phyloP scores from a whole-genome alignment of 2,329 filamentous ascomycete genomes.

The Leptographium galeiforme region DNA sequence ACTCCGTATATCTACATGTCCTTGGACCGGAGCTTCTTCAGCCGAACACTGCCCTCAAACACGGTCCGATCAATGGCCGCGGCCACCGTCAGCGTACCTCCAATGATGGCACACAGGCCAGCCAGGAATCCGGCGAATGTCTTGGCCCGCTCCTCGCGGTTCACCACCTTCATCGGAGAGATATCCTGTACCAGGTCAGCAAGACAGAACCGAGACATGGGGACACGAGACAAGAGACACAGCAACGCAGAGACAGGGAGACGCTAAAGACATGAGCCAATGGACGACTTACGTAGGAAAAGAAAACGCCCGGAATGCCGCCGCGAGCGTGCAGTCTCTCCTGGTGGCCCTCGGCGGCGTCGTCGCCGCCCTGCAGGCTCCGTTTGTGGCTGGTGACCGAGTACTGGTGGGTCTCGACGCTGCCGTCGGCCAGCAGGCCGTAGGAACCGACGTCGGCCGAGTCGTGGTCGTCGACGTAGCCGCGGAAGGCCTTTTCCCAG shows the following conservation, averaged over 20 bases:
- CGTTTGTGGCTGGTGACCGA: slow-evolving; percentile 94
- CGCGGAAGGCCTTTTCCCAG: slow-evolving; percentile 52
- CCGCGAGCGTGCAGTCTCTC: slow-evolving; percentile 81
- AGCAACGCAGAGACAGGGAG: slow-evolving; percentile 13
- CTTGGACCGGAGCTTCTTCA: slow-evolving; percentile 74
- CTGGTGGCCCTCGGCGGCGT: slow-evolving; percentile 76
- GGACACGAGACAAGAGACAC: not conserved
- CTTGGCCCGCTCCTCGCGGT: slow-evolving; percentile 81
- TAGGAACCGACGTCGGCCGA: slow-evolving; percentile 54
- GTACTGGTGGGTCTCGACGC: slow-evolving; percentile 96
- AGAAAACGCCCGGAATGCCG: slow-evolving; percentile 95
- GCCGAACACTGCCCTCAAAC: slow-evolving; percentile 72
- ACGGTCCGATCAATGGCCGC: slow-evolving; percentile 83
- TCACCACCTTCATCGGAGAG: slow-evolving; percentile 98
- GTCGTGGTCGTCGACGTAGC: slow-evolving; percentile 24
- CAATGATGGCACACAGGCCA: slow-evolving; percentile 86
- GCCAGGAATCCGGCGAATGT: slow-evolving; percentile 86
- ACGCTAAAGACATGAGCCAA: not conserved
- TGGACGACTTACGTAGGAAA: slow-evolving; percentile 71
- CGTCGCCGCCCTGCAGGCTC: slow-evolving; percentile 70
- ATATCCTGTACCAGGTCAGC: slow-evolving; percentile 53
- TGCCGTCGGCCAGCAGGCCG: slow-evolving; percentile 56
- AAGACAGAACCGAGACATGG: not conserved
- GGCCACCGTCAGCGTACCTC: slow-evolving; percentile 88
- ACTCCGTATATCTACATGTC: slow-evolving; percentile 28